A percentile compares a stretch with the other conserved stretches of the same genome.
These are phyloP conservation scores for Mycena leptocephala DNA, from an alignment of 768 basidiomycete species.

Conservation along the genomic window DNA sequence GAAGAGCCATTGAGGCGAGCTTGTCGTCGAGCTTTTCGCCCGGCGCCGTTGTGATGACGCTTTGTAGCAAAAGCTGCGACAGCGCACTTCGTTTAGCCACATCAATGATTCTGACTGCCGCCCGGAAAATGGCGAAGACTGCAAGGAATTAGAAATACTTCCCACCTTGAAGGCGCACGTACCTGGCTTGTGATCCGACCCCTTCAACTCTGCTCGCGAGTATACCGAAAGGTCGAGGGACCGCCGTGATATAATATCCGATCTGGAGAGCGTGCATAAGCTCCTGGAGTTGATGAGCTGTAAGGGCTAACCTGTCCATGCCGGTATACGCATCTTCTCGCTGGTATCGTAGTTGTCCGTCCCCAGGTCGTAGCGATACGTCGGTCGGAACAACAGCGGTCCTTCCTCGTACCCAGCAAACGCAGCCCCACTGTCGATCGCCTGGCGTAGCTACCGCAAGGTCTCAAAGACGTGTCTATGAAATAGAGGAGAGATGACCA, in stretches of 20 bases:
- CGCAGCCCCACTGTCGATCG: conserved; percentile 80
- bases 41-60: conserved; percentile 71
- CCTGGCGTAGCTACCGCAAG: conserved; percentile 73
- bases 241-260: conserved; percentile 91
- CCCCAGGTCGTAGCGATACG: conserved; percentile 91
- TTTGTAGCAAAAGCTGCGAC: conserved; percentile 78
- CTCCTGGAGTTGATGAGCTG: background rate
- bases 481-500: conserved; percentile 36
- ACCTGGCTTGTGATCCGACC: conserved; percentile 98
- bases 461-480: conserved; percentile 11
- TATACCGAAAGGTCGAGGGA: conserved; percentile 84
- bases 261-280: conserved; percentile 66
- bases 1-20: conserved; percentile 71
- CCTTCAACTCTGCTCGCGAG: conserved; percentile 85
- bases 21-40: conserved; percentile 84
- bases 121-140: conserved; percentile 92
- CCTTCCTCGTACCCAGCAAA: conserved; percentile 93
- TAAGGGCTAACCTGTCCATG: conserved; percentile 88
- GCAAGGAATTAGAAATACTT: conserved; percentile 1
- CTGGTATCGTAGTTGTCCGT: conserved; percentile 94
- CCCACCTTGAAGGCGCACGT: conserved; percentile 26
- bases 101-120: conserved; percentile 87
- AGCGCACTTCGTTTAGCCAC: conserved; percentile 79
- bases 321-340: conserved; percentile 96
- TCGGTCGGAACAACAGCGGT: conserved; percentile 92